Evolutionary conservation across 2,329 filamentous ascomycete genomes (phyloP), one percentile per base, ranked within the genome.

Genomic region (Epicoccum nigrum): DNA sequence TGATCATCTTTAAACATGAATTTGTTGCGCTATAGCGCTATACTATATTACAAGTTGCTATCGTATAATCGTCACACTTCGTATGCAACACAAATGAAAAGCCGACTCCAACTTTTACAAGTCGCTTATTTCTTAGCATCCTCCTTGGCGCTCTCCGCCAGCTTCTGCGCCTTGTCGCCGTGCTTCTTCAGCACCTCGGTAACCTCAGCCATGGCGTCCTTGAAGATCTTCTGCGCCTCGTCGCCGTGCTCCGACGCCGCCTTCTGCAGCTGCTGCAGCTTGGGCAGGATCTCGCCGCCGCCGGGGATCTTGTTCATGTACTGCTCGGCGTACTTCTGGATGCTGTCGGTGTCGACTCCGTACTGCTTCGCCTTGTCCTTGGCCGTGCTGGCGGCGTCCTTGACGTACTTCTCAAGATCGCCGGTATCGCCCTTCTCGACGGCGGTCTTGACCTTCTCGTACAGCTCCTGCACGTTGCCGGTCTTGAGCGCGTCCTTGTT

Each of bases 401-500:
- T 81, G 58, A 88, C 76, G 63, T 87, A 88, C 16, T 79, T 75
- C 72, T 88, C 80, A 4, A 89, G 71, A 16, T 83, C 78, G 4
- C 81, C 78, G 0, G 80, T 74, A 59, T 87, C 81, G 6, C 86
- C 86, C 1, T 83, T 85, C 37, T 85, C 79, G 8, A 82, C 80
- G 0, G 86, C 83, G 1, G 80, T 77, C 72, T 83, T 84, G 45
- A 86, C 78, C 68, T 84, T 83, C 43, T 84, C 75, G 64, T 86
- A 87, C 0, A 90, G 71, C 60, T 89, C 83, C 41, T 77, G 76
- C 12, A 83, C 74, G 60, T 90, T 87, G 13, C 87, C 87, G 55
- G 83, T 76, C 76, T 88, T 90, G 40, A 92, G 74, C 0, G 80
- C 73, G 48, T 88, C 85, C 38, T 81, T 79, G 71, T 92, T 92